phyloP scores from a whole-genome alignment of 495 filamentous ascomycete genomes.

The Schizothecium vesticola region DNA sequence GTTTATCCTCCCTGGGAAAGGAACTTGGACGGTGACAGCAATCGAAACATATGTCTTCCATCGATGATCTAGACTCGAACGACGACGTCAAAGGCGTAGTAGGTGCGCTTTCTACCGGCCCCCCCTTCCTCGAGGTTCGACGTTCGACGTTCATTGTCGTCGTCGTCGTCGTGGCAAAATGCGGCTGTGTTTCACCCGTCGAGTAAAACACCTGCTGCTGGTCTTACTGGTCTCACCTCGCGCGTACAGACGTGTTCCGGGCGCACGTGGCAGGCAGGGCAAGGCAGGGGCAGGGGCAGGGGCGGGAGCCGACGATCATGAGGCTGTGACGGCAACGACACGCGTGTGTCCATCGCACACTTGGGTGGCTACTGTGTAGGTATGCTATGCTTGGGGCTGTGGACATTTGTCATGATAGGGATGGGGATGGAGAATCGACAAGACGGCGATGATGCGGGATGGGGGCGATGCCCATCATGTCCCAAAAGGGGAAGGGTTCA shows the following conservation, averaged over 20 bases:
- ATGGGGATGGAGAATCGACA: neutral
- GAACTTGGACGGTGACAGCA: no score
- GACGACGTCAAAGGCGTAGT: no score
- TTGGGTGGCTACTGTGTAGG: no score
- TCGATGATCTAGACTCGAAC: no score
- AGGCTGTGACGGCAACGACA: neutral
- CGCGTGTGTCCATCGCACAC: neutral
- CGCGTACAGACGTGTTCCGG: neutral
- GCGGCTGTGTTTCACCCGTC: conserved; percentile 14
- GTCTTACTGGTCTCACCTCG: neutral
- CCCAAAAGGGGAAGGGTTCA: neutral
- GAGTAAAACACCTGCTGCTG: neutral
- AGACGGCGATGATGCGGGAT: no score
- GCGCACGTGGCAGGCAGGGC: neutral
- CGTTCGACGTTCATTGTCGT: neutral
- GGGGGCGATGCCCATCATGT: neutral
- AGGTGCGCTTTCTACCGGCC: no score
- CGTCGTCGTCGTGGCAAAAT: conserved; percentile 17
- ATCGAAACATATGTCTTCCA: no score
- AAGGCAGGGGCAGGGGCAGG: no score
- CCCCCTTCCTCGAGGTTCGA: no score
- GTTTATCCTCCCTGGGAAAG: no score
- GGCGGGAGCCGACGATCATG: neutral
- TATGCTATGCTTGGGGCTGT: neutral
- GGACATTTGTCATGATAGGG: neutral